Conservation (phyloP, 805 yeast species). For the Suhomyces sp. region DNA sequence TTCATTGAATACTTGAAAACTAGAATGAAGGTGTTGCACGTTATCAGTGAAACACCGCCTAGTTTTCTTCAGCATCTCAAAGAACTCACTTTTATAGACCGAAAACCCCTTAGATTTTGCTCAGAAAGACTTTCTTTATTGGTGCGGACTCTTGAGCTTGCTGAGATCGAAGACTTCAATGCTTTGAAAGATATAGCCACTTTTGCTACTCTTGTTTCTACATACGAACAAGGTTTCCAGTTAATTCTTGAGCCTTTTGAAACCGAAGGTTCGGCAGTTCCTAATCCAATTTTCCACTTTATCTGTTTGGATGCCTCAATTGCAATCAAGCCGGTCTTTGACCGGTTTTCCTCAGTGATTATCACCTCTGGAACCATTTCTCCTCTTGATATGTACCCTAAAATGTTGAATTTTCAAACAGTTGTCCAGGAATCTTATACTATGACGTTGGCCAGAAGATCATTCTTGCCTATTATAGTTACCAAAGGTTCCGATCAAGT, state of each 20-base stretch:
- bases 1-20: slow-evolving; percentile 93
- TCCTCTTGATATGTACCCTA: slow-evolving; percentile 97
- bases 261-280: slow-evolving; percentile 89
- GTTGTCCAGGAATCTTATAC: slow-evolving; percentile 93
- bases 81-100: slow-evolving; percentile 87
- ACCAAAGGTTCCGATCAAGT: slow-evolving; percentile 99
- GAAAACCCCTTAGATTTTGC: slow-evolving; percentile 88
- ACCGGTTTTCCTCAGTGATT: slow-evolving; percentile 84
- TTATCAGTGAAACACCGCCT: slow-evolving; percentile 94
- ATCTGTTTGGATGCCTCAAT: slow-evolving; percentile 97
- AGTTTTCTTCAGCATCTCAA: slow-evolving; percentile 91
- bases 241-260: slow-evolving; percentile 94
- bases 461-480: slow-evolving; percentile 92
- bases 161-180: slow-evolving; percentile 85
- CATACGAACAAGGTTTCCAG: slow-evolving; percentile 91
- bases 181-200: slow-evolving; percentile 95
- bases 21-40: slow-evolving; percentile 96
- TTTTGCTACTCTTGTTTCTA: slow-evolving; percentile 92
- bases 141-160: slow-evolving; percentile 83
- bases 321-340: slow-evolving; percentile 96
- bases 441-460: slow-evolving; percentile 89
- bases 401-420: slow-evolving; percentile 91
- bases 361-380: slow-evolving; percentile 98
- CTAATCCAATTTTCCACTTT: slow-evolving; percentile 90
- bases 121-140: slow-evolving; percentile 85